Conservation (phyloP, 768 basidiomycete genomes). For the Cystofilobasidium ferigula region DNA sequence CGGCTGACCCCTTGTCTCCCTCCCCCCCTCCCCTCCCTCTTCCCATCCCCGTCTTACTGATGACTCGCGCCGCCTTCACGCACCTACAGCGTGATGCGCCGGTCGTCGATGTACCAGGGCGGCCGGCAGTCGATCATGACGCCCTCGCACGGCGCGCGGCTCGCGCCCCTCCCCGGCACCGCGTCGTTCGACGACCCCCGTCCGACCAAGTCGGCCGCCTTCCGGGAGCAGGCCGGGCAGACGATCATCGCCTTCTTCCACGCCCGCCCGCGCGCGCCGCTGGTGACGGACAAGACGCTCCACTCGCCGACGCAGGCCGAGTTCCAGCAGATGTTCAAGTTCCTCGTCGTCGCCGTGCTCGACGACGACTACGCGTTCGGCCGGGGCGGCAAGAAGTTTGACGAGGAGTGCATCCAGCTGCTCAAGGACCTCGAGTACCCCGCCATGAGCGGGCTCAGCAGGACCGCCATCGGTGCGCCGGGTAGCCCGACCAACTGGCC, state of each 20-base stretch:
- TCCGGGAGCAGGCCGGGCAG: constrained; percentile 59
- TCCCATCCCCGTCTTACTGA: constrained; percentile 41
- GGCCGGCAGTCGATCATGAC: constrained; percentile 41
- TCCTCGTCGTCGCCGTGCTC: constrained; percentile 52
- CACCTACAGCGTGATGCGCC: constrained; percentile 27
- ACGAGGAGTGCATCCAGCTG: constrained; percentile 71
- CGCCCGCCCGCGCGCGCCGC: constrained; percentile 32
- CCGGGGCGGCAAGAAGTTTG: constrained; percentile 49
- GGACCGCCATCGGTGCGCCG: constrained; percentile 75
- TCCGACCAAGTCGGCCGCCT: constrained; percentile 63
- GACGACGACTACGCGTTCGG: constrained; percentile 57
- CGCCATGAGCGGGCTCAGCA: constrained; percentile 61
- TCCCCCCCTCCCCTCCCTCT: constrained; percentile 26
- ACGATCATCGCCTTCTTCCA: constrained; percentile 58
- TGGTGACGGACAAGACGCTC: constrained; percentile 56
- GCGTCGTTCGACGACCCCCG: constrained; percentile 54
- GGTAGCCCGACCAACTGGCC: constrained; percentile 92
- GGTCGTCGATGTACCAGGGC: constrained; percentile 15
- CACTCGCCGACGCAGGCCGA: constrained; percentile 73
- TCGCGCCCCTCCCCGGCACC: constrained; percentile 9
- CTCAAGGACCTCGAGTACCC: constrained; percentile 74
- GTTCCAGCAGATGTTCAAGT: constrained; percentile 72
- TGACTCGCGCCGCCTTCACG: constrained; percentile 39
- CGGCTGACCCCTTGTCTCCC: constrained; percentile 17
- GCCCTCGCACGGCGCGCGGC: constrained; percentile 29